Evolutionary conservation across 352 stramenopile species (phyloP), one percentile per base, ranked within the genome.

Genomic region (Phytophthora multivora): DNA sequence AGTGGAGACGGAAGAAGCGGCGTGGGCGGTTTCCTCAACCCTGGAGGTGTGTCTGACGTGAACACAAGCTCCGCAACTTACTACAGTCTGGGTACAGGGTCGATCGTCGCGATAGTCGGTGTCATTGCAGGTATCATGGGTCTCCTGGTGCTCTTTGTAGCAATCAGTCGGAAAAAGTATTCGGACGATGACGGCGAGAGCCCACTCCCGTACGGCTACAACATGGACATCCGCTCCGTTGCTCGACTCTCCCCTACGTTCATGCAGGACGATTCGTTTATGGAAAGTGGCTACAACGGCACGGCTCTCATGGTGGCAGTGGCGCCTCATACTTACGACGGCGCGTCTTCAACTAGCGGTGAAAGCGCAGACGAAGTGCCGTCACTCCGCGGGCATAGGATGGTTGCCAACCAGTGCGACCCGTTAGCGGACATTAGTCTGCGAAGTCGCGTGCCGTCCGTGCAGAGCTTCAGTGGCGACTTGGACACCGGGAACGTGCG

Each of bases 71-170:
- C 69, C 12, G 79, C 69, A 21, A 74, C 62, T 1, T 75, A 69
- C 7, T 89, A 89, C 69, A 86, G 63, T 43, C 66, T 93, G 50
- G 80, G 71, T 18, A 73, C 78, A 30, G 69, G 66, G 5, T 91
- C 83, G 23, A 90, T 93, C 61, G 43, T 90, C 49, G 88, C 79
- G 18, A 87, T 93, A 51, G 71, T 90, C 41, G 81, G 83, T 13
- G 83, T 93, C 18, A 49, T 93, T 13, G 73, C 74, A n/a, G 78
- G 81, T 21, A 85, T 93, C 30, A 62, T 66, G 33, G 78, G 77
- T 8, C 74, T 90, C 35, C 40, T 90, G 7, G 45, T 72, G 16
- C 51, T 91, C 16, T 90, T 91, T 33, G 78, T 81, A 11, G 52
- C 73, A 13, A 91, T 89, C 43, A 73, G 77, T 12, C 77, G 81